Evolutionary conservation across 225 moss, liverwort and hornwort genomes (phyloP).

Genomic region (Bryoerythrophyllum caledonicum): DNA sequence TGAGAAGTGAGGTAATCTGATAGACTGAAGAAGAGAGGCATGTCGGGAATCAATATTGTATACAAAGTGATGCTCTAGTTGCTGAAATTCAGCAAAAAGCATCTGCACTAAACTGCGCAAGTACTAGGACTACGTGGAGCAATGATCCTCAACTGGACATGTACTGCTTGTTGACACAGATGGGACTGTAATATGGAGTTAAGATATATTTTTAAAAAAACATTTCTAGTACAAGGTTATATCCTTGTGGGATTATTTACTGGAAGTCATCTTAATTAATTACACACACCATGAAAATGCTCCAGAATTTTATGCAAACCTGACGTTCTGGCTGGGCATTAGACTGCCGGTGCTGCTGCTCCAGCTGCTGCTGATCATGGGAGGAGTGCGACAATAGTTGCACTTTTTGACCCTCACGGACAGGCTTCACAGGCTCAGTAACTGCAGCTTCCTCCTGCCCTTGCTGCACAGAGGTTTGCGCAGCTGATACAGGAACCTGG

Average conservation of each 20-base stretch:
- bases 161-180: neutral
- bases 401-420: constrained; percentile 47
- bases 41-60: neutral
- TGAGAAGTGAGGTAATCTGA: neutral
- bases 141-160: neutral
- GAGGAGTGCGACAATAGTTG: constrained; percentile 59
- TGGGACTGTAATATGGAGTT: neutral
- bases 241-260: neutral
- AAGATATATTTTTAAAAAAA: neutral
- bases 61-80: neutral
- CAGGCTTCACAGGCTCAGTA: constrained; percentile 40
- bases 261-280: neutral
- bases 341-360: constrained; percentile 56
- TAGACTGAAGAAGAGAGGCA: neutral
- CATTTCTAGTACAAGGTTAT: neutral
- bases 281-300: neutral
- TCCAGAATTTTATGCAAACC: constrained; percentile 37
- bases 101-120: neutral
- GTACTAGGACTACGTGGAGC: neutral
- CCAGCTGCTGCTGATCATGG: constrained; percentile 56
- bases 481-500: constrained; percentile 42
- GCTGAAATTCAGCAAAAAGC: neutral
- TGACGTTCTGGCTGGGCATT: constrained; percentile 69
- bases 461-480: constrained; percentile 47
- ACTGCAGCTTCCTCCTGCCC: constrained; percentile 45